A percentile compares a stretch with the other conserved stretches of the same genome.
phyloP scores from a whole-genome alignment of 2,329 filamentous ascomycete genomes.

The Trichothecium sympodiale region DNA sequence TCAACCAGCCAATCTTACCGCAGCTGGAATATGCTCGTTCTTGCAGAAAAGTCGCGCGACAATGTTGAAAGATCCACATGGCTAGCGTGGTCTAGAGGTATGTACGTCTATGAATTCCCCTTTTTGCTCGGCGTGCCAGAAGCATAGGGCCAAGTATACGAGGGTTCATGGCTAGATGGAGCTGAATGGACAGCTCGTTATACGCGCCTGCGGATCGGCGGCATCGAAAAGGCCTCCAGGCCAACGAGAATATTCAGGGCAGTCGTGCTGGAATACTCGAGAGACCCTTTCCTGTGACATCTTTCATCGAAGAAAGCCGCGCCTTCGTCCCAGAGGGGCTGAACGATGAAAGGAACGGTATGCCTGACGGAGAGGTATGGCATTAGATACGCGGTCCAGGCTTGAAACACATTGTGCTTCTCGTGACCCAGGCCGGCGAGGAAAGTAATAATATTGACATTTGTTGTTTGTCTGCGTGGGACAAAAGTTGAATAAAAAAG shows the following conservation, averaged over 20 bases:
- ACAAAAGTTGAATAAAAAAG: too few species aligned
- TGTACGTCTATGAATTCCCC: too few species aligned
- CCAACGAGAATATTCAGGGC: not conserved
- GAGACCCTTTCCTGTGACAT: not conserved
- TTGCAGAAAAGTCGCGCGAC: too few species aligned
- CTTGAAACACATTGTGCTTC: conserved; percentile 54
- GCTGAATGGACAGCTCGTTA: too few species aligned
- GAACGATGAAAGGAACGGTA: conserved; percentile 52
- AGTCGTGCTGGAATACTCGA: not conserved
- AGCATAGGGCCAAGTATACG: too few species aligned
- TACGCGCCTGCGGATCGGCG: not conserved
- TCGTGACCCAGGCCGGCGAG: conserved; percentile 58
- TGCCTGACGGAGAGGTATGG: conserved; percentile 50
- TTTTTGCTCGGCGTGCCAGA: too few species aligned
- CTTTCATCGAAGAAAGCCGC: not conserved
- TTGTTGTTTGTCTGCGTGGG: too few species aligned
- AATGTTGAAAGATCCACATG: too few species aligned
- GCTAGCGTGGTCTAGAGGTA: too few species aligned
- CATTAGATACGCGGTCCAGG: conserved; percentile 53
- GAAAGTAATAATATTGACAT: conserved; percentile 52
- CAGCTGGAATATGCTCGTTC: too few species aligned
- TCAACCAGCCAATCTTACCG: too few species aligned
- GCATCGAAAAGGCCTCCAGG: not conserved
- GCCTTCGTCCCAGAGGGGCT: conserved; percentile 21
- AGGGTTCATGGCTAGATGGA: too few species aligned